Evolutionary conservation across 1,139 yeast genomes (phyloP), one percentile per base, ranked within the genome.

Genomic region (Nakaseomyces kungkrabaensis): DNA sequence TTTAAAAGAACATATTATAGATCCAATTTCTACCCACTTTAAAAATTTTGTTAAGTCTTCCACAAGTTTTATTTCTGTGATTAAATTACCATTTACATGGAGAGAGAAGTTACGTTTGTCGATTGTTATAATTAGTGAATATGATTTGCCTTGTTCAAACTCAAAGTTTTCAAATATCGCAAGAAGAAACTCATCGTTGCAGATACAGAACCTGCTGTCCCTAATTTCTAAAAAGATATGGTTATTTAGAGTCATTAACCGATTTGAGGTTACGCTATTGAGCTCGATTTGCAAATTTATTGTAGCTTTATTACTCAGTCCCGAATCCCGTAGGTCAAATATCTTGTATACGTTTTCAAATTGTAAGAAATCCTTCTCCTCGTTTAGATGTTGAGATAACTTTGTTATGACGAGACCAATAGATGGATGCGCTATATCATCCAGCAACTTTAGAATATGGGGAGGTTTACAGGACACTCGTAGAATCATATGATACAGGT

Each of bases 91-190:
- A 47, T 63, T 56, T 3, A 63, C 60, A 45, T 50, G 59, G 4
- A 64, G 46, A 3, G 57, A 38, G 17, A 38, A 38, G 9, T 25
- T 38, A 38, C 31, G 42, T 38, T 38, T 38, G 24, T 38, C 42
- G 13, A 25, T 38, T 10, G 42, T 38, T 6, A 26, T 25, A 25
- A 25, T 6, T 38, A 38, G 4, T 10, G 42, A 38, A 38, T 38
- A 38, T 3, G 55, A 31, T 3, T 33, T 45, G 4, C 54, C 54
- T 1, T 54, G 45, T 26, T 57, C 58, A 48, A 65, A 60, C 13
- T 59, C 62, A 26, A 56, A 59, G 8, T 51, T 55, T n/a, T 62
- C 60, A 44, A 62, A 62, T 11, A 61, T 33, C 0, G 60, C 67
- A 6, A 62, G 45, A 4, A 59, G 54, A 38, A 51, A 62, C 37